Conservation (phyloP, 2,329 filamentous ascomycete species). For the Apiospora sp. region DNA sequence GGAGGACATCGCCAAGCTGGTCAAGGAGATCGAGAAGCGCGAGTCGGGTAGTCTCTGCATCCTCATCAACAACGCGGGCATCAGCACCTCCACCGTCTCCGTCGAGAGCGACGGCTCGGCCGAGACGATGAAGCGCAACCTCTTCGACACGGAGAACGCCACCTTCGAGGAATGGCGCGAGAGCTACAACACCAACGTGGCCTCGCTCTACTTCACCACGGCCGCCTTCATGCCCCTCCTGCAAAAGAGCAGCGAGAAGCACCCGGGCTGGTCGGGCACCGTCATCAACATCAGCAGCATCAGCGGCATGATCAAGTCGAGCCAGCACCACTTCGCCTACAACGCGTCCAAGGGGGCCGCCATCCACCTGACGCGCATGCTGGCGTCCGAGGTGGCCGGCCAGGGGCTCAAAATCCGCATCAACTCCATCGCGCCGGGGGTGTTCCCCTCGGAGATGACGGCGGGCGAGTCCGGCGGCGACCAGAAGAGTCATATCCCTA, state of each 20-base stretch:
- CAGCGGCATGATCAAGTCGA: slow-evolving; percentile 68
- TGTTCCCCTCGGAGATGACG: slow-evolving; percentile 78
- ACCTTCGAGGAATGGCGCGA: slow-evolving; percentile 75
- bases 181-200: slow-evolving; percentile 78
- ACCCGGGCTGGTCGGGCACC: slow-evolving; percentile 59
- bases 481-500: slow-evolving; percentile 68
- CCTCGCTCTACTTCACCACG: slow-evolving; percentile 71
- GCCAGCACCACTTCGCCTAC: slow-evolving; percentile 73
- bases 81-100: slow-evolving; percentile 63
- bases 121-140: slow-evolving; percentile 61
- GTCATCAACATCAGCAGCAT: slow-evolving; percentile 75
- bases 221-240: slow-evolving; percentile 69
- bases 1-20: slow-evolving; percentile 64
- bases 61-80: slow-evolving; percentile 74
- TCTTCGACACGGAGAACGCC: slow-evolving; percentile 69
- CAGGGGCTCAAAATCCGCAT: slow-evolving; percentile 71
- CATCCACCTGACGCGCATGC: slow-evolving; percentile 69
- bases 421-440: slow-evolving; percentile 76
- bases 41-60: slow-evolving; percentile 66
- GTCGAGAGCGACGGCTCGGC: slow-evolving; percentile 62
- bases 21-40: slow-evolving; percentile 60
- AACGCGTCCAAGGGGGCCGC: slow-evolving; percentile 70
- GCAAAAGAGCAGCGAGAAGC: slow-evolving; percentile 54
- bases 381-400: slow-evolving; percentile 67
- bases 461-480: slow-evolving; percentile 54